Evolutionary conservation across 2,329 filamentous ascomycete genomes (phyloP).

Genomic region (Scedosporium boydii): DNA sequence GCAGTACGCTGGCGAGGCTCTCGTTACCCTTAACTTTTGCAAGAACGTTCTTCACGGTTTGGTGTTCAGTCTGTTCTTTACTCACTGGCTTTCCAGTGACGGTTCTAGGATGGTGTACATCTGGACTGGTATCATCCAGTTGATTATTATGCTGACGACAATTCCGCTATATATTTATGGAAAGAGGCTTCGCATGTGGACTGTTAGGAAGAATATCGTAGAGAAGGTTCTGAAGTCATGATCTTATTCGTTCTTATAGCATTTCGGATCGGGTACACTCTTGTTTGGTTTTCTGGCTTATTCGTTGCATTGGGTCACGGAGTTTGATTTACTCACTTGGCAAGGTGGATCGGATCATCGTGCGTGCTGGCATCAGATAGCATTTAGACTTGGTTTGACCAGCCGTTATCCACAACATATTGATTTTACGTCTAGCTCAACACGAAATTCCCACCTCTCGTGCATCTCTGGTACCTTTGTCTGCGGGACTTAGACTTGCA

Average conservation of each 20-base stretch:
- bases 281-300: not conserved
- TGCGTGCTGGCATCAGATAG: too few relatives aligned
- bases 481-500: too few relatives aligned
- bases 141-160: slow-evolving; percentile 62
- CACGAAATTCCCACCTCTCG: too few relatives aligned
- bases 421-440: too few relatives aligned
- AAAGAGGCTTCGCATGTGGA: slow-evolving; percentile 91
- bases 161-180: slow-evolving; percentile 94
- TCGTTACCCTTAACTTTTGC: slow-evolving; percentile 88
- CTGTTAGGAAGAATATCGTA: slow-evolving; percentile 75
- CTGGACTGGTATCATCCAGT: slow-evolving; percentile 76
- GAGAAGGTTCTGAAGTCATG: slow-evolving; percentile 45
- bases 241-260: not conserved
- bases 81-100: slow-evolving; percentile 66
- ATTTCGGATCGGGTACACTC: not conserved
- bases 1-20: slow-evolving; percentile 84
- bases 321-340: too few relatives aligned
- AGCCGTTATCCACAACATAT: too few relatives aligned
- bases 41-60: slow-evolving; percentile 92
- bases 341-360: too few relatives aligned
- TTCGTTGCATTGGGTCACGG: not conserved
- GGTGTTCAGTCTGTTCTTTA: slow-evolving; percentile 81
- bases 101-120: slow-evolving; percentile 73
- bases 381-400: too few relatives aligned
- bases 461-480: too few relatives aligned